A percentile compares a stretch with the other conserved stretches of the same genome.
phyloP scores from a whole-genome alignment of 441 rosid species.

The Arabidopsis lyrata region DNA sequence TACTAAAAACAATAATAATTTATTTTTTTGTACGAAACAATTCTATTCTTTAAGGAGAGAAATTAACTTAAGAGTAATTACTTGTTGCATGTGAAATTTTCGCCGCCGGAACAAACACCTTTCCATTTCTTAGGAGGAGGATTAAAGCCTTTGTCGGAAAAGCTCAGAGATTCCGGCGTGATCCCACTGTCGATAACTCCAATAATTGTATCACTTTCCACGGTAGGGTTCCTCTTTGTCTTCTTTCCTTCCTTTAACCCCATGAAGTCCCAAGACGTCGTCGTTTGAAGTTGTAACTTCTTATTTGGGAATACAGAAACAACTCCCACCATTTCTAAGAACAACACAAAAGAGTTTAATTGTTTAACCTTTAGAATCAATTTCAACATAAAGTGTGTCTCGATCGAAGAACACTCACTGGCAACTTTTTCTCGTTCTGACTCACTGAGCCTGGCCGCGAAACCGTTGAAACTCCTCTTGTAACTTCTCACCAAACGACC shows the following conservation, averaged over 20 bases:
- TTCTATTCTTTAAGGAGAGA: background rate
- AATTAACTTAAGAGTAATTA: slow-evolving; percentile 16
- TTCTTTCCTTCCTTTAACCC: slow-evolving; percentile 31
- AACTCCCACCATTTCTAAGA: slow-evolving; percentile 44
- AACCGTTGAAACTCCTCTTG: slow-evolving; percentile 49
- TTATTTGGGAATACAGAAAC: slow-evolving; percentile 46
- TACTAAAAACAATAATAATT: background rate
- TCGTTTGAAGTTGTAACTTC: slow-evolving; percentile 32
- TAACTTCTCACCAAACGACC: slow-evolving; percentile 57
- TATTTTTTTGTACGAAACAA: too few species aligned
- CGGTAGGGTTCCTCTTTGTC: background rate
- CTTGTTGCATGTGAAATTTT: slow-evolving; percentile 73
- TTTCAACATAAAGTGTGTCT: background rate
- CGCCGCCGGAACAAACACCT: slow-evolving; percentile 52
- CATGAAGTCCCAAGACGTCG: slow-evolving; percentile 44
- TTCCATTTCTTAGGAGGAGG: slow-evolving; percentile 74
- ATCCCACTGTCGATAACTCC: slow-evolving; percentile 68
- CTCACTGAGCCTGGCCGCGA: slow-evolving; percentile 28
- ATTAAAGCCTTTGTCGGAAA: slow-evolving; percentile 50
- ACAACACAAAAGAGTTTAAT: background rate
- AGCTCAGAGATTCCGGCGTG: slow-evolving; percentile 61
- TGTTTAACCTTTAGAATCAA: background rate
- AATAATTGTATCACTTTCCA: slow-evolving; percentile 46
- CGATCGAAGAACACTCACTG: slow-evolving; percentile 8
- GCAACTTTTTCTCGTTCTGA: slow-evolving; percentile 31